A percentile compares a stretch with the other conserved stretches of the same genome.
Conservation (phyloP, 2,329 filamentous ascomycete genomes). For the Aspergillus sp. region DNA sequence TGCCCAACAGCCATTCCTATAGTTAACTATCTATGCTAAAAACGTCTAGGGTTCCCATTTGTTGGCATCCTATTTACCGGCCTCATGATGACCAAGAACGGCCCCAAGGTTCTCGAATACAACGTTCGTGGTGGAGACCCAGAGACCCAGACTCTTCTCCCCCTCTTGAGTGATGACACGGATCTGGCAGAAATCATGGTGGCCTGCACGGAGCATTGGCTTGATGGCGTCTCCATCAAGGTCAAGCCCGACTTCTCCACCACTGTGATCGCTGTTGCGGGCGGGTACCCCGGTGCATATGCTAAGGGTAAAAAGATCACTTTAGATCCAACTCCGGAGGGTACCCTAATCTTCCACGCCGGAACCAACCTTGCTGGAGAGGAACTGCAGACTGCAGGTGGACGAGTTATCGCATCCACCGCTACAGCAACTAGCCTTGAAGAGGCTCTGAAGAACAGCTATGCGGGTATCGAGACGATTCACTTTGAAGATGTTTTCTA, state of each 20-base stretch:
- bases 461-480: slow-evolving; percentile 76
- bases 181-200: slow-evolving; percentile 88
- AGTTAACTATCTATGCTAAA: slow-evolving; percentile 1
- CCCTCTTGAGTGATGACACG: slow-evolving; percentile 72
- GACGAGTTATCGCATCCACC: slow-evolving; percentile 90
- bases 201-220: slow-evolving; percentile 73
- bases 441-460: slow-evolving; percentile 83
- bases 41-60: slow-evolving; percentile 38
- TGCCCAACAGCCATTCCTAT: slow-evolving; percentile 35
- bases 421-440: slow-evolving; percentile 73
- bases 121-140: slow-evolving; percentile 92
- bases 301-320: slow-evolving; percentile 70
- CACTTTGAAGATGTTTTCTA: slow-evolving; percentile 88
- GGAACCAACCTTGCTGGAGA: slow-evolving; percentile 69
- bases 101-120: slow-evolving; percentile 85
- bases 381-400: slow-evolving; percentile 74
- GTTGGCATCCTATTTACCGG: slow-evolving; percentile 56
- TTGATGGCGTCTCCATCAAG: slow-evolving; percentile 68
- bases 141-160: slow-evolving; percentile 83
- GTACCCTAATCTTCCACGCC: slow-evolving; percentile 84
- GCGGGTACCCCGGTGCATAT: slow-evolving; percentile 86
- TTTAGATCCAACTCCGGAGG: slow-evolving; percentile 54
- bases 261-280: slow-evolving; percentile 90
- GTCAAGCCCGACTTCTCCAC: slow-evolving; percentile 72
- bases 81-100: slow-evolving; percentile 83